These are phyloP conservation scores for Quillaja saponaria DNA, from an alignment of 306 rosid species.

Conservation along the genomic window DNA sequence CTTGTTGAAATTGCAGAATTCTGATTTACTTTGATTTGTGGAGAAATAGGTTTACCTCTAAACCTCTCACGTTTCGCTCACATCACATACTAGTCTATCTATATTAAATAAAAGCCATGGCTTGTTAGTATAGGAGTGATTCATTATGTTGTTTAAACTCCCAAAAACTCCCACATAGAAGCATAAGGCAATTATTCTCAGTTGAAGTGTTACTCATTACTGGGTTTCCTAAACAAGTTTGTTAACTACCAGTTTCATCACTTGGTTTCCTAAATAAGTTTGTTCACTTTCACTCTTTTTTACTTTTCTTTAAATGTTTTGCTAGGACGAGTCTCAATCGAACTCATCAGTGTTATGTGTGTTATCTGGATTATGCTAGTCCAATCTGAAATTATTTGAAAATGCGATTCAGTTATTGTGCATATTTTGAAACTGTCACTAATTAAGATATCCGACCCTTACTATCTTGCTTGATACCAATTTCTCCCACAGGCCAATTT, in stretches of 20 bases:
- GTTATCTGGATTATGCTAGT: not conserved
- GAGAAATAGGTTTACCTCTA: too few species aligned
- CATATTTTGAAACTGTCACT: slow-evolving; percentile 5
- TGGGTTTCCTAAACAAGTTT: too few species aligned
- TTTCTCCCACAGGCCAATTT: slow-evolving; percentile 41
- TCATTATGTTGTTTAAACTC: not conserved
- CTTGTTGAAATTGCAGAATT: too few species aligned
- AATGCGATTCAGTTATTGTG: slow-evolving; percentile 8
- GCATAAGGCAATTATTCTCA: too few species aligned
- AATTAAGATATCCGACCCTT: not conserved
- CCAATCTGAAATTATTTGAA: not conserved
- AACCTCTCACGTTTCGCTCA: too few species aligned
- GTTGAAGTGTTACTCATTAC: too few species aligned
- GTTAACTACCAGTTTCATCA: too few species aligned
- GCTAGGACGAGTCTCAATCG: not conserved
- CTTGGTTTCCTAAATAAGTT: too few species aligned
- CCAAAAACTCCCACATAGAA: too few species aligned
- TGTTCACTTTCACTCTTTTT: not conserved
- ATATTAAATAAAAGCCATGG: not conserved
- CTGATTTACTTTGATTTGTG: too few species aligned
- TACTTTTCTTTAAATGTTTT: not conserved
- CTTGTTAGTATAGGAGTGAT: not conserved
- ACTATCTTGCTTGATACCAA: slow-evolving; percentile 3
- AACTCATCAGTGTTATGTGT: not conserved
- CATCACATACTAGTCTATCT: too few species aligned